Evolutionary conservation across 805 yeast genomes (phyloP).

Genomic region (Candida anglica): DNA sequence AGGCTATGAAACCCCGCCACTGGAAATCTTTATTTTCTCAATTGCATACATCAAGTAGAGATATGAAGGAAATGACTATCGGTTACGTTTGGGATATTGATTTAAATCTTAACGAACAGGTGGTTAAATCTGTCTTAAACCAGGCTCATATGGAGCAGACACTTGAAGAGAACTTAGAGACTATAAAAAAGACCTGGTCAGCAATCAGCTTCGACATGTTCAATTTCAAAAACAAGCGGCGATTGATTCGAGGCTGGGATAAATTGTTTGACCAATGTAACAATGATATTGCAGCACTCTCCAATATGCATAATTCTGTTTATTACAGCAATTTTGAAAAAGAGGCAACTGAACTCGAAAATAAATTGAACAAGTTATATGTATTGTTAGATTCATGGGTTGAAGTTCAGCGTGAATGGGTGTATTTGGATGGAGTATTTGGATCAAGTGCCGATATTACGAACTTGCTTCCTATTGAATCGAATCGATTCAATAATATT

Average conservation of each 20-base stretch:
- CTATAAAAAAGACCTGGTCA: constrained; percentile 57
- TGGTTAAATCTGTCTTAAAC: constrained; percentile 46
- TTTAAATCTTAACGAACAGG: constrained; percentile 39
- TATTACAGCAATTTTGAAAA: constrained; percentile 58
- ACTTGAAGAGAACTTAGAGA: constrained; percentile 52
- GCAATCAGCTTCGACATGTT: constrained; percentile 47
- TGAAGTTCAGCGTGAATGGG: constrained; percentile 86
- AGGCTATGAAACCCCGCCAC: constrained; percentile 60
- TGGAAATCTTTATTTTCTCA: constrained; percentile 49
- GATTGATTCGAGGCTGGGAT: constrained; percentile 69
- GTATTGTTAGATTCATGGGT: constrained; percentile 66
- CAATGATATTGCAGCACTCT: constrained; percentile 58
- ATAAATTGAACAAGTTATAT: constrained; percentile 46
- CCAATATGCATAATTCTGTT: constrained; percentile 69
- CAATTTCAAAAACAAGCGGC: constrained; percentile 46
- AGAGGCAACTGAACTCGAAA: constrained; percentile 52
- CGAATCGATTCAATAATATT: constrained; percentile 58
- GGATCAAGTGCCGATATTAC: constrained; percentile 51
- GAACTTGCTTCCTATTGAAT: constrained; percentile 64
- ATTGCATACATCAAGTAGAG: constrained; percentile 19
- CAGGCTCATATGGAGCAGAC: constrained; percentile 72
- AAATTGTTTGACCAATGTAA: constrained; percentile 51
- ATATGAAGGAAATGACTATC: constrained; percentile 31
- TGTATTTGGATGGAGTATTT: constrained; percentile 78
- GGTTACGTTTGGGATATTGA: constrained; percentile 63